phyloP scores from a whole-genome alignment of 495 filamentous ascomycete species.

The Clohesyomyces aquaticus region DNA sequence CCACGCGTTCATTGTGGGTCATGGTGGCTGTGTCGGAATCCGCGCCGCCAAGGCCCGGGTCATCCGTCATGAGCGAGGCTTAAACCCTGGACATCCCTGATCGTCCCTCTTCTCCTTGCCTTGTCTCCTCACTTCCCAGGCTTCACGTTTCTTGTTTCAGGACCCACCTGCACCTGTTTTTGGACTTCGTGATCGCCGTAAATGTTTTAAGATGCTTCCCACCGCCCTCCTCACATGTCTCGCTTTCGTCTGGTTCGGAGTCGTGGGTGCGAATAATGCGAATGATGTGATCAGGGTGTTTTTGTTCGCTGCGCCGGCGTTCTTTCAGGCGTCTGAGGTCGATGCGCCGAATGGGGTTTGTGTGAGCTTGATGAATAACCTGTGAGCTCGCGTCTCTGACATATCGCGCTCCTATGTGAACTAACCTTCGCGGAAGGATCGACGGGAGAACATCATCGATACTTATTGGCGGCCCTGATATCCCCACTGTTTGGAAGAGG shows the following conservation, averaged over 20 bases:
- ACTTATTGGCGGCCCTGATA: slow-evolving; percentile 22
- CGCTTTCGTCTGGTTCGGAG: background rate
- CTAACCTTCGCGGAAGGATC: slow-evolving; percentile 9
- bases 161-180: background rate
- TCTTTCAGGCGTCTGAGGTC: slow-evolving; percentile 15
- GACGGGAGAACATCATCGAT: slow-evolving; percentile 21
- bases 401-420: background rate
- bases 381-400: slow-evolving; percentile 10
- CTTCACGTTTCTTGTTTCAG: background rate
- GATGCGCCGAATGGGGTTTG: slow-evolving; percentile 20
- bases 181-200: background rate
- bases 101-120: background rate
- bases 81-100: background rate
- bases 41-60: background rate
- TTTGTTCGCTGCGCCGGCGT: slow-evolving; percentile 21
- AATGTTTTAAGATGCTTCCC: background rate
- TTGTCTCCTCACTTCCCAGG: background rate
- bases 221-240: background rate
- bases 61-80: too few relatives aligned
- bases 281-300: slow-evolving; percentile 27
- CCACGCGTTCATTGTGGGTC: slow-evolving; percentile 7
- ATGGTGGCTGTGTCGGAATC: slow-evolving; percentile 3
- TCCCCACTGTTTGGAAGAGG: slow-evolving; percentile 4
- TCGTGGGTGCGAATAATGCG: background rate
- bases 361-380: slow-evolving; percentile 21